Evolutionary conservation across 1,284 basidiomycete genomes (phyloP), one percentile per base, ranked within the genome.

Genomic region (Ceratobasidium sp.): DNA sequence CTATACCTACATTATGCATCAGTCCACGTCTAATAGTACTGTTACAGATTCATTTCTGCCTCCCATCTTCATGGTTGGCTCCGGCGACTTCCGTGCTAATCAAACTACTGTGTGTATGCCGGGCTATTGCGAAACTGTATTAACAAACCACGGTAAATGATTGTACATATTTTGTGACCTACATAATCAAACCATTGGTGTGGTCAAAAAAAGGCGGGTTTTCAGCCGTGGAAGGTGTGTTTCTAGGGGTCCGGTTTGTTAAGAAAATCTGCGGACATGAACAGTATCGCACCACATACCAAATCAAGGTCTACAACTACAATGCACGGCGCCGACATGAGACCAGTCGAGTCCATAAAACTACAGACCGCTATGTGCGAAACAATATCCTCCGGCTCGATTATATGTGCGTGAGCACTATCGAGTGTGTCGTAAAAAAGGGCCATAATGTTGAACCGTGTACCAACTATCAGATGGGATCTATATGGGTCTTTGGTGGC

Each of bases 351-450:
- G n/a, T 56, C 53, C 9, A 3, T 21, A 21, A 56, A 56, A 14
- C 33, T n/a, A 21, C 28, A 56, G 4, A 56, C 53, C 9, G 53
- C 53, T 12, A 56, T 33, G 7, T 56, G 53, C 28, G 28, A 18
- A 56, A 56, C 28, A 36, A 56, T 36, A 14, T 56, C 53, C 16
- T 56, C 53, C 28, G 33, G 28, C 53, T 56, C 53, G 28, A 56
- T 56, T 18, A 56, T 33, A 33, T 56, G 53, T 28, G n/a, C 28
- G n/a, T 18, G 25, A 7, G 33, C 12, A 7, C 11, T 5, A 25
- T 56, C 33, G 11, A 56, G 7, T 18, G 33, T 5, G 28, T 36
- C 33, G 14, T 56, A 56, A 33, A 33, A 30, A 5, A 56, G n/a
- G 14, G 28, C 28, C 53, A 56, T 56, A n/a, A 56, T 33, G n/a